phyloP scores from a whole-genome alignment of 495 filamentous ascomycete genomes.

The Peziza echinospora region DNA sequence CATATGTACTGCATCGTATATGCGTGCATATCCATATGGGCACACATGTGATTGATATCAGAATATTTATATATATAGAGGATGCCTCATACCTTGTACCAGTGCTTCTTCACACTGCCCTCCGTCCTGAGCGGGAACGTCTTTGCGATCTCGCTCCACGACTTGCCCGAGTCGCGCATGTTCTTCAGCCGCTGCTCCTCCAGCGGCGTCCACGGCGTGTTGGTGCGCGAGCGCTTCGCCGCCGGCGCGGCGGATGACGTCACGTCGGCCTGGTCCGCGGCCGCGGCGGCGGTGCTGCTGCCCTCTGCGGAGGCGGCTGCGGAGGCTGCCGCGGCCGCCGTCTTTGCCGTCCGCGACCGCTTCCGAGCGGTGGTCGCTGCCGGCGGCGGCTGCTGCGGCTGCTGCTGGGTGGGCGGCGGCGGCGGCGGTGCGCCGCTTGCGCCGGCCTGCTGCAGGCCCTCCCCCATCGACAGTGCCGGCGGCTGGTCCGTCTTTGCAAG shows the following conservation, averaged over 20 bases:
- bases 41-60: not conserved
- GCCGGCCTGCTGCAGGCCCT: not conserved
- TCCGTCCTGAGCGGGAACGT: slow-evolving; percentile 85
- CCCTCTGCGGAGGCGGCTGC: not conserved
- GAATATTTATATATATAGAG: no score
- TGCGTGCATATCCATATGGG: not conserved
- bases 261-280: slow-evolving; percentile 5
- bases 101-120: slow-evolving; percentile 97
- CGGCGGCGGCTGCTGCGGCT: slow-evolving; percentile 9
- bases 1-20: not conserved
- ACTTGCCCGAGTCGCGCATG: slow-evolving; percentile 81
- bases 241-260: slow-evolving; percentile 29
- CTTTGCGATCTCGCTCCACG: slow-evolving; percentile 93
- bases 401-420: slow-evolving; percentile 7
- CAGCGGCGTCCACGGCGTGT: slow-evolving; percentile 89
- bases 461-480: no score
- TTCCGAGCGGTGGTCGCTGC: slow-evolving; percentile 6
- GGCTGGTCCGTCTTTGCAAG: no score
- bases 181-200: slow-evolving; percentile 82
- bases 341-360: slow-evolving; percentile 12
- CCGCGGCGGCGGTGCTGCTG: not conserved
- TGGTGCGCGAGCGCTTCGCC: slow-evolving; percentile 80
- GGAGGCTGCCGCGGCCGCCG: slow-evolving; percentile 6
- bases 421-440: no score
- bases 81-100: slow-evolving; percentile 87